Evolutionary conservation across 108 stramenopile genomes (phyloP), one percentile per base, ranked within the genome.

Genomic region (Parietichytrium sp.): DNA sequence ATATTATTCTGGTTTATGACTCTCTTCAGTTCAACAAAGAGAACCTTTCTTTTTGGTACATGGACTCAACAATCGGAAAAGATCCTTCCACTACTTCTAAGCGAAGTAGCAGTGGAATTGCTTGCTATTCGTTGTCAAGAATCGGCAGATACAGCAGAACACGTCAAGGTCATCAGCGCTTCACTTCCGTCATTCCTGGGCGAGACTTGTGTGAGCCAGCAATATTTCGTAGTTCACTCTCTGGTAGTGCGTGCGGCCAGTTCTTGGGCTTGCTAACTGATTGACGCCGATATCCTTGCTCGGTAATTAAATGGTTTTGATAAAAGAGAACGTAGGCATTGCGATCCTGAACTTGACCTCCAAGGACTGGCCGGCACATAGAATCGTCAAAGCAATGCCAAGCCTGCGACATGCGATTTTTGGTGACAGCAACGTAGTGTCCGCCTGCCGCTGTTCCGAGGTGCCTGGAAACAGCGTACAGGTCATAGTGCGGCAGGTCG

Each of bases 371-470:
- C 6, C 38, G 13, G 0, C 61, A n/a, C 33, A 33, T 72, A 10
- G 45, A 10, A 26, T 78, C 78, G 48, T 78, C 78, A 18, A 47
- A 78, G 18, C 23, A 4, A 18, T 6, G 26, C 78, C 78, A 78
- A 27, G 47, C 47, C n/a, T 47, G 45, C 18, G 18, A 45, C 16
- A 48, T 20, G 15, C 38, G 45, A 0, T 48, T 27, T 55, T 93
- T 93, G 85, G 94, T 96, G 52, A 85, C 88, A 3, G 97, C 94
- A n/a, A 96, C 93, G 81, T 98, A 98, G 86, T 98, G 98, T 2
- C 98, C 98, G 25, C 96, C 94, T 0, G 92, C 93, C 88, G 97
- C 93, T 10, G 95, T 92, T 16, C 98, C 98, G 81, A 95, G 89
- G 84, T 98, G 98, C 51, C 45, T 87, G 55, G 25, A 85, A 54